These are phyloP conservation scores for Psidium guajava DNA, from an alignment of 345 rosid species.

Conservation along the genomic window DNA sequence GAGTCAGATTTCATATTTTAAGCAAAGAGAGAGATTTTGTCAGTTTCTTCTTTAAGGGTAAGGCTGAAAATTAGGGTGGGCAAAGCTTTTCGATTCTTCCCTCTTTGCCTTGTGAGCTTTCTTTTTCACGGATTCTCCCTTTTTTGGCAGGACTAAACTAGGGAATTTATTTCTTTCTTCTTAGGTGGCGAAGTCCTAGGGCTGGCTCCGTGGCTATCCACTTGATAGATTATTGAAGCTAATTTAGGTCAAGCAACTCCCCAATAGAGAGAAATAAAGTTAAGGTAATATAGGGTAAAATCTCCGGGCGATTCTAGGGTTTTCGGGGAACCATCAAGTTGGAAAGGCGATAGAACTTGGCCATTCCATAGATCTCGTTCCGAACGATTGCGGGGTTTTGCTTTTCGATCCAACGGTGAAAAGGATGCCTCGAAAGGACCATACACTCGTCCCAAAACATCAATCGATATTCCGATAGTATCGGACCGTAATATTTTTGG, in stretches of 20 bases:
- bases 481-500: not conserved
- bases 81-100: not conserved
- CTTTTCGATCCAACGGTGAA: not conserved
- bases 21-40: conserved; percentile 1
- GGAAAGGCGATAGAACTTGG: not conserved
- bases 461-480: not conserved
- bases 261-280: not conserved
- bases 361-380: not conserved
- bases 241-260: not conserved
- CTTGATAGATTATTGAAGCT: not conserved
- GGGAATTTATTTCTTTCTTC: not conserved
- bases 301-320: not conserved
- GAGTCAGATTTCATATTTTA: conserved; percentile 21
- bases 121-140: not conserved
- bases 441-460: not conserved
- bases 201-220: not conserved
- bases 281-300: not conserved
- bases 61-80: not conserved
- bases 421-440: not conserved
- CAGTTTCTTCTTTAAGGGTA: conserved; percentile 15
- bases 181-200: not conserved
- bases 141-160: not conserved
- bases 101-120: not conserved
- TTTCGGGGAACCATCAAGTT: not conserved
- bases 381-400: fast-evolving